Base-by-base conservation (phyloP, 257 asterid species). In the Linaria vulgaris region DNA sequence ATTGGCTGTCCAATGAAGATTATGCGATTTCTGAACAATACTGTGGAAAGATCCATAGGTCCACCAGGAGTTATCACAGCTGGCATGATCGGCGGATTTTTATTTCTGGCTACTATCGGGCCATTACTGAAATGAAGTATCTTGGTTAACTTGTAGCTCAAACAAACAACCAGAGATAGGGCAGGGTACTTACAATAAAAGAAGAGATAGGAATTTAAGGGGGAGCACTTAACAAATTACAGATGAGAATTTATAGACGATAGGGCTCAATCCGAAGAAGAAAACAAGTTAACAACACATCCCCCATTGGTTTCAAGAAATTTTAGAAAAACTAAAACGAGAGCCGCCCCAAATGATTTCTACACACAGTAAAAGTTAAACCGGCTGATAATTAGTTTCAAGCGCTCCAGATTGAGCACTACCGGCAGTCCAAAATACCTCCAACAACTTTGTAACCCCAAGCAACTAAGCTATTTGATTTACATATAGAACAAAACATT, bases 1-100 rank as follows among this genome's bases (percentile, higher is more conserved):
- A 94, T 71, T 37, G 90, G 85, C 88, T 87, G 90, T 59, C 99
- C 99, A 51, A 90, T 74, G 78, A 94, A 94, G 69, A 94, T 86
- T 48, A 90, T 94, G 25, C 99, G 96, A 56, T 85, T 90, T 78
- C 99, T 88, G 78, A 94, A 90, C 73, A 94, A 65, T 63, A 94
- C 84, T 2, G 94, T 85, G 21, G 95, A 85, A 66, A 94, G 96
- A 73, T 94, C 99, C 90, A 90, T 43, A 8, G 85, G 83, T 12
- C 99, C 97, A 31, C 90, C 95, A 2, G 95, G 99, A 48, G 99
- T 94, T 74, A 87, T 63, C 60, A 94, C 94, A 1, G 95, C 96
- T 2, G 99, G 99, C 97, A 90, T 90, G 56, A 94, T 30, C 23
- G 99, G 95, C 25, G 96, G 99, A 68, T 89, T 90, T n/a, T 90